Base-by-base conservation (phyloP, 2,329 filamentous ascomycete species). In the Pestalotiopsis sp. region DNA sequence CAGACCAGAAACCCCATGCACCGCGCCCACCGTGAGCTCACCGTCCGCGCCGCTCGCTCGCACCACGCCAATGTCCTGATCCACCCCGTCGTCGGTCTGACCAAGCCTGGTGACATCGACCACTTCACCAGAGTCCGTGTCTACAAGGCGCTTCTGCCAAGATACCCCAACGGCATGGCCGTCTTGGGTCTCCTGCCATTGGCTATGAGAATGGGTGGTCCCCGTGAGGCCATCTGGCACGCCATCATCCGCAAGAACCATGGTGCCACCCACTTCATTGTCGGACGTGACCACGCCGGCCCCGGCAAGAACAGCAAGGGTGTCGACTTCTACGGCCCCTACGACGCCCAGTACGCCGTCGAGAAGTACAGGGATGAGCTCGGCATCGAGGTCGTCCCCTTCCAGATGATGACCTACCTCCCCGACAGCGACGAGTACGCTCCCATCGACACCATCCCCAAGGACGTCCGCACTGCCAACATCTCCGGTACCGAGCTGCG, bases 221-320 rank as follows among this genome's bases (percentile, higher is more conserved):
- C 96, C 72, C 93, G 96, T 75, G 96, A 99, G 87, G 96, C 96
- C 75, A 94, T 99, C 85, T 99, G 96, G 96, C 96, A 99, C 87
- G 96, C 96, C 79, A 97, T 99, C 78, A 99, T 99, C 87, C 94
- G 96, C 80, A 99, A 98, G 91, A 99, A 99, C 85, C 95, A 98
- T 85, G 96, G 96, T 77, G 94, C 95, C 62, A 98, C 96, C 17
- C 96, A 99, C 88, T 99, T 99, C 87, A 99, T 99, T 77, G 95
- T 99, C 73, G 96, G 96, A 70, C 94, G 96, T 85, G 96, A 99
- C 85, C 96, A 99, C 84, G 96, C 96, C 73, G 96, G 96, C 64
- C 96, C 96, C 59, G 96, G 96, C 79, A 98, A 97, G 90, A 98
- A 98, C 90, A 97, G 93, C 87, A 91, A 95, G 84, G 96, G 96